Evolutionary conservation across 1,284 basidiomycete genomes (phyloP).

Genomic region (Phaffia rhodozyma): DNA sequence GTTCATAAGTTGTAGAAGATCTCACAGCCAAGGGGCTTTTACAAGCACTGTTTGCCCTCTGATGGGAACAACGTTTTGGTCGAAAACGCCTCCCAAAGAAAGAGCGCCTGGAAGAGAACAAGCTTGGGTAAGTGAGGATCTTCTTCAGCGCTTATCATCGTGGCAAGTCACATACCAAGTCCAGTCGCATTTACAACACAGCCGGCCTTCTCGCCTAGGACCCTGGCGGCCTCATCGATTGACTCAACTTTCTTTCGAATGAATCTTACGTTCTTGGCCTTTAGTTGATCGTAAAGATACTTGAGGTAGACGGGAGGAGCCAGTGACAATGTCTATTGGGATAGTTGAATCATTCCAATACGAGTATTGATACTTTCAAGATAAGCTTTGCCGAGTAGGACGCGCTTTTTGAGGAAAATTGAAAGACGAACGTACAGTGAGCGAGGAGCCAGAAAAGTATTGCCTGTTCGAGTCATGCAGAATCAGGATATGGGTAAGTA

Average conservation of each 20-base stretch:
- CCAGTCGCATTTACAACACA: conserved; percentile 43
- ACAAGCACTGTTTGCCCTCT: conserved; percentile 76
- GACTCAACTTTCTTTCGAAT: conserved; percentile 30
- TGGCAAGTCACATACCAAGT: conserved; percentile 35
- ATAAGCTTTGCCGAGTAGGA: too few species aligned
- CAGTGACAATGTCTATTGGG: conserved; percentile 35
- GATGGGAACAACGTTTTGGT: conserved; percentile 58
- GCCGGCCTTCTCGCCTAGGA: conserved; percentile 32
- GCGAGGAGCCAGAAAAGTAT: not conserved
- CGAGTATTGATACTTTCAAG: too few species aligned
- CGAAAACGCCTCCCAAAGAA: conserved; percentile 65
- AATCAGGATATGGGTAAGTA: too few species aligned
- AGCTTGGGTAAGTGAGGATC: conserved; percentile 10
- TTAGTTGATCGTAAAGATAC: conserved; percentile 41
- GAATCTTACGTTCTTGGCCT: conserved; percentile 30
- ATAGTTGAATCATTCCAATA: too few species aligned
- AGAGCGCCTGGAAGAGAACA: conserved; percentile 46
- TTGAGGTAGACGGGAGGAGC: conserved; percentile 43
- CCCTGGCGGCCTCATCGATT: conserved; percentile 37
- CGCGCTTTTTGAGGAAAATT: too few species aligned
- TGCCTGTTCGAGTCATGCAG: conserved; percentile 19
- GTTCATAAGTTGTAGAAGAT: not conserved
- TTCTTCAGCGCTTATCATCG: conserved; percentile 4
- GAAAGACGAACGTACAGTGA: too few species aligned
- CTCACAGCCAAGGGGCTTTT: conserved; percentile 47